These are phyloP conservation scores for Escallonia rubra DNA, from an alignment of 129 eudicot species.

Conservation along the genomic window DNA sequence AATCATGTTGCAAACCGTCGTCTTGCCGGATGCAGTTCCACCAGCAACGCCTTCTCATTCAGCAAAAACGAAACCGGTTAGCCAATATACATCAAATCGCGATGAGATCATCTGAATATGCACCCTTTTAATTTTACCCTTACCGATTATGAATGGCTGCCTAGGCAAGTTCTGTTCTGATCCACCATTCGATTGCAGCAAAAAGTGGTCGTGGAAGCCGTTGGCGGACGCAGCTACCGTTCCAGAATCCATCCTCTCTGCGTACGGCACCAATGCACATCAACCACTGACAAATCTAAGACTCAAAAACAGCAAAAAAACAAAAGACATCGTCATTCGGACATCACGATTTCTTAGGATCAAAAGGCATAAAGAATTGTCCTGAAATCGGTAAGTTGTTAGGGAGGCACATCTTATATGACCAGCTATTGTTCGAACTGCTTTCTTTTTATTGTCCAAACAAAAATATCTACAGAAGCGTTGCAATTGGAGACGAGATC, in stretches of 20 bases:
- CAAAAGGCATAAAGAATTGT: neutral
- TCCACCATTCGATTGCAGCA: slow-evolving; percentile 14
- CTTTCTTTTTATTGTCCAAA: neutral
- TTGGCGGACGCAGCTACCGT: slow-evolving; percentile 10
- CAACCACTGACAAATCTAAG: neutral
- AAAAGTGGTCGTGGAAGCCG: slow-evolving; percentile 5
- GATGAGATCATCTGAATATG: neutral
- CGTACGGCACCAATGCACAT: neutral
- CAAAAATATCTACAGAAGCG: neutral
- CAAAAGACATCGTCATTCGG: neutral
- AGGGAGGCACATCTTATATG: too few species aligned
- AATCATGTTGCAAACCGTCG: slow-evolving; percentile 87
- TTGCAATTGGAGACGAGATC: neutral
- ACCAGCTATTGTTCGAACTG: too few species aligned
- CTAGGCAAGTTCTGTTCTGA: neutral
- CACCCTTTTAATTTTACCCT: neutral
- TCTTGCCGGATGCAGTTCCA: slow-evolving; percentile 92
- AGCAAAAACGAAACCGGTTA: neutral
- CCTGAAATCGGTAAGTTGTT: too few species aligned
- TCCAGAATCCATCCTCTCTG: slow-evolving; percentile 22
- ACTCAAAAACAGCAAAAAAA: too few species aligned
- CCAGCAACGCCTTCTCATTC: slow-evolving; percentile 79
- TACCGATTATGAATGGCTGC: slow-evolving; percentile 33
- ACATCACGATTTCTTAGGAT: neutral
- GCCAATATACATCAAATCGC: neutral